Evolutionary conservation across 2,329 filamentous ascomycete species (phyloP), one percentile per base, ranked within the genome.

Genomic region (Colletotrichum orchidophilum): DNA sequence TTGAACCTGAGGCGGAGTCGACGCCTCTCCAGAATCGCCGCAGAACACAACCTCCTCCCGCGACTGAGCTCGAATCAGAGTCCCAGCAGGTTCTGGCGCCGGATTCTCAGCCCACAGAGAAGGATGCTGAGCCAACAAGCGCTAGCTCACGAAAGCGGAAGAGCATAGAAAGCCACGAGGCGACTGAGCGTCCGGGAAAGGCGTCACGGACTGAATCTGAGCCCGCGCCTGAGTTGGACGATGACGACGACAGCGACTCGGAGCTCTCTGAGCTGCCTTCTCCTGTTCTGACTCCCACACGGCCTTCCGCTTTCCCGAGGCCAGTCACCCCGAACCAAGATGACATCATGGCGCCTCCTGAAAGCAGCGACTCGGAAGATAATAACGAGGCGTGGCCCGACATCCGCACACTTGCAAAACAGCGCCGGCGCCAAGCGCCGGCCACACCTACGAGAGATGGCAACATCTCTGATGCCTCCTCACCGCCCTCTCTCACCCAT

Each of bases 401-500:
- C 29, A 83, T 90, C 15, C 84, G 84, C 62, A 81, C 81, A 0
- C 80, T 90, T 12, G 84, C 86, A 2, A 86, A 86, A 74, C 83
- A 83, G 61, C 84, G 84, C 27, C 66, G 63, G 1, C 81, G 83
- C 12, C 79, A 80, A 5, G 78, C 82, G 2, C 73, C 79, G 15
- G 78, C 78, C 15, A 84, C 83, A 1, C 82, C 83, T 7, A 70
- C 79, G 21, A 78, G 78, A 8, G 77, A 82, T 27, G 83, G 83
- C 54, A 80, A 83, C 72, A 74, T 82, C n/a, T 90, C 87, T 0
- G 85, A 89, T 55, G 81, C 89, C 12, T 92, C 90, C 1, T 92
- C 90, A 2, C 90, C 90, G 0, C 90, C 90, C 0, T 92, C 90
- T 0, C 82, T 92, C 4, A 92, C 90, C 4, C 90, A 92, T 76